Evolutionary conservation across 2,329 filamentous ascomycete species (phyloP), one percentile per base, ranked within the genome.

Genomic region (Chrysoporthe austroafricana): DNA sequence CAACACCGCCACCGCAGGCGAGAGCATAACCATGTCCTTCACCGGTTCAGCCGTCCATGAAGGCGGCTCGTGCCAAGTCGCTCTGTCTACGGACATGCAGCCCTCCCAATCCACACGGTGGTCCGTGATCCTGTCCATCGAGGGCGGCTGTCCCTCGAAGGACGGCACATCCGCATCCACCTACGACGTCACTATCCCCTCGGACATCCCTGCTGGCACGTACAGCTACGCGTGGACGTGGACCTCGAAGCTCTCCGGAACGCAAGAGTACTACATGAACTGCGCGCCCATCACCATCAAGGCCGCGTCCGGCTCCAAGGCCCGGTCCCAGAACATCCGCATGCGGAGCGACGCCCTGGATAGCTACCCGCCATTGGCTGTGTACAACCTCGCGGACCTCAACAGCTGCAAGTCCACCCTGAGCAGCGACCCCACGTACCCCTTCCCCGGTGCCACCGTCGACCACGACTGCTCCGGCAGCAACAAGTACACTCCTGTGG

Each of bases 211-310:
- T 4, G 81, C 89, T 1, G 96, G 95, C 3, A 86, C 94, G 46
- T 94, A 92, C 44, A 92, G 90, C 0, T 83, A 98, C 4, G 93
- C 93, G 0, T 98, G 94, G 94, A 93, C 93, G 0, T 98, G 96
- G 96, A 70, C 66, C 43, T 70, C 68, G 32, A 98, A 98, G 83
- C 91, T 91, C 68, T 76, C 97, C 9, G 96, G 96, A 3, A 97
- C 97, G 81, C 90, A 94, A 1, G 96, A 98, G 77, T 93, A 97
- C 85, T 97, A 98, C 85, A 97, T 97, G 94, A 96, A 97, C 85
- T 99, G 95, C 73, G 93, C 91, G 0, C 89, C 92, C 0, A 79
- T 97, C 62, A 85, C 83, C 0, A 84, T 98, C 44, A 87, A 48
- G 77, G 78, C 60, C 73, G 75, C 66, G 73, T 72, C 21, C 61